These are phyloP conservation scores for Phytopythium montanum DNA, from an alignment of 352 stramenopile genomes.

Conservation along the genomic window DNA sequence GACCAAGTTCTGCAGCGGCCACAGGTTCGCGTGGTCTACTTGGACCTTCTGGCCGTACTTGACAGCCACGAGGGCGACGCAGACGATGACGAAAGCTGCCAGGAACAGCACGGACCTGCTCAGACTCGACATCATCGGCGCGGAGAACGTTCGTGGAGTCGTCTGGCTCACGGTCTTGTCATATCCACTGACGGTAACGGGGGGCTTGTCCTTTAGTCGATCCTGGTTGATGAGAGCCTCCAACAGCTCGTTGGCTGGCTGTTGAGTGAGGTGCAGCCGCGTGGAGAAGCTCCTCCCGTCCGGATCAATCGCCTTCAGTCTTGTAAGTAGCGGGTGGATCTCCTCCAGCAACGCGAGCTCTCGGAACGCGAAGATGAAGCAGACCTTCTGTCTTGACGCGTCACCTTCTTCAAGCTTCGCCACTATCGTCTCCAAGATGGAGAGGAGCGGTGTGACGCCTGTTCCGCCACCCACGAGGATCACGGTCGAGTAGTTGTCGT, in stretches of 20 bases:
- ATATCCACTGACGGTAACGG: background rate
- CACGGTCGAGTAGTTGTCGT: slow-evolving; percentile 10
- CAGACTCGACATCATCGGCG: slow-evolving; percentile 1
- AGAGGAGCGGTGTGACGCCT: slow-evolving; percentile 8
- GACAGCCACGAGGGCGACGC: background rate
- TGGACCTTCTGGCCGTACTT: slow-evolving; percentile 6
- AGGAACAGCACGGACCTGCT: slow-evolving; percentile 5
- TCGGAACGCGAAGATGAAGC: slow-evolving; percentile 40
- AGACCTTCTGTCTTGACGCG: slow-evolving; percentile 4
- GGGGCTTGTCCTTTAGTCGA: background rate
- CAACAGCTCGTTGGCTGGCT: slow-evolving; percentile 1
- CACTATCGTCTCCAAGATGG: slow-evolving; percentile 11
- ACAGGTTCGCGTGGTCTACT: slow-evolving; percentile 2
- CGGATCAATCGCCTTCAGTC: slow-evolving; percentile 24
- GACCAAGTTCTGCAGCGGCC: slow-evolving; percentile 10
- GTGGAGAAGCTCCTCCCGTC: slow-evolving; percentile 16
- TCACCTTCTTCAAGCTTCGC: background rate
- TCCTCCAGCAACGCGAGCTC: slow-evolving; percentile 32
- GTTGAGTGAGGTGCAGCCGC: background rate
- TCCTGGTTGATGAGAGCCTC: slow-evolving; percentile 5
- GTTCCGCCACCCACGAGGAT: slow-evolving; percentile 8
- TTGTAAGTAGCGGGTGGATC: slow-evolving; percentile 24
- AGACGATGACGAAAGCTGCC: slow-evolving; percentile 1
- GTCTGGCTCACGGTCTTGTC: background rate
- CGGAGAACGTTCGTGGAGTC: background rate